These are phyloP conservation scores for Penicillium sp. DNA, from an alignment of 2,329 filamentous ascomycete species.

Conservation along the genomic window DNA sequence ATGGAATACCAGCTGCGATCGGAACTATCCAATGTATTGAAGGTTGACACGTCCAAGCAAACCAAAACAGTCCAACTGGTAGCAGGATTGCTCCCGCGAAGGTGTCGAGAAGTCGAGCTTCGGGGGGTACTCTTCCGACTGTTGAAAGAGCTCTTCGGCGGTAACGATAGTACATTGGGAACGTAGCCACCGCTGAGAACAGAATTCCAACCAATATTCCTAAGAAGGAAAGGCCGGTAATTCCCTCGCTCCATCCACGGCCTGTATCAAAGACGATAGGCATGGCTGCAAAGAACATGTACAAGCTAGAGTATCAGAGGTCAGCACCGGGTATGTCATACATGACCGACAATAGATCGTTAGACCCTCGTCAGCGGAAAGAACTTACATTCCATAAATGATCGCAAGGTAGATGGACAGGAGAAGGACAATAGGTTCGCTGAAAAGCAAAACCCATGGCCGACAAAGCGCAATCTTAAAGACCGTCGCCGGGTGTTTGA, in stretches of 20 bases:
- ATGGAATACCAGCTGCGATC: slow-evolving; percentile 54
- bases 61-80: slow-evolving; percentile 68
- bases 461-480: slow-evolving; percentile 59
- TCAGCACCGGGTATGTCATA: background rate
- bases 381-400: slow-evolving; percentile 34
- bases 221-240: slow-evolving; percentile 66
- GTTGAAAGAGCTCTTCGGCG: slow-evolving; percentile 41
- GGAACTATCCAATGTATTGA: slow-evolving; percentile 57
- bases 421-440: slow-evolving; percentile 68
- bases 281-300: slow-evolving; percentile 61
- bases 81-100: slow-evolving; percentile 64
- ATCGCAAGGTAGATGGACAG: slow-evolving; percentile 64
- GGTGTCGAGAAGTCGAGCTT: slow-evolving; percentile 63
- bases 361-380: background rate
- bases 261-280: slow-evolving; percentile 65
- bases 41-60: slow-evolving; percentile 65
- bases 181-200: slow-evolving; percentile 56
- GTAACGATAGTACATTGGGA: slow-evolving; percentile 59
- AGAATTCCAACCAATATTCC: slow-evolving; percentile 69
- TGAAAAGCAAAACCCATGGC: slow-evolving; percentile 69
- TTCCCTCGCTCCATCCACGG: slow-evolving; percentile 60
- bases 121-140: slow-evolving; percentile 59
- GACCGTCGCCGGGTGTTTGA: slow-evolving; percentile 46
- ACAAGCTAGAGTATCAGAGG: slow-evolving; percentile 34
- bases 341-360: background rate